A percentile compares a stretch with the other conserved stretches of the same genome.
Evolutionary conservation across 768 basidiomycete genomes (phyloP).

Genomic region (Podaxis sp.): DNA sequence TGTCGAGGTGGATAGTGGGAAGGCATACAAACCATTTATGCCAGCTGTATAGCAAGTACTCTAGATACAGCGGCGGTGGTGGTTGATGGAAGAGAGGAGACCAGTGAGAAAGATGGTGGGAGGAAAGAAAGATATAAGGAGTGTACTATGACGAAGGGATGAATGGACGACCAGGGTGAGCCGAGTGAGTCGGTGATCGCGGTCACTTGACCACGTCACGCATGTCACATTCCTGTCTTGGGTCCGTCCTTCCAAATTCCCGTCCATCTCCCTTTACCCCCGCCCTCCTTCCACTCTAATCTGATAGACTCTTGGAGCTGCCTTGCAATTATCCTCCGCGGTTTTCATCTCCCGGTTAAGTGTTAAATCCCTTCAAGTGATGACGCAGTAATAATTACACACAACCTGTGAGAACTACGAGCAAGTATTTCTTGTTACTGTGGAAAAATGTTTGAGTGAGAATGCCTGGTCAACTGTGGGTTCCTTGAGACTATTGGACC

Average conservation of each 20-base stretch:
- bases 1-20: background rate
- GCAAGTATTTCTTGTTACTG: background rate
- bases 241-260: background rate
- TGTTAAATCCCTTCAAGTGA: background rate
- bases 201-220: constrained; percentile 11
- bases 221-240: background rate
- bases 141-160: background rate
- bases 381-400: background rate
- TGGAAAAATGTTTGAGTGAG: background rate
- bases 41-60: background rate
- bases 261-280: background rate
- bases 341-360: background rate
- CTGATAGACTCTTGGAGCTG: background rate
- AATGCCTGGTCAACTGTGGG: too few species aligned
- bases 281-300: background rate
- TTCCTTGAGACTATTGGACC: too few species aligned
- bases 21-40: constrained; percentile 15
- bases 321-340: background rate
- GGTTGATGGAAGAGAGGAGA: background rate
- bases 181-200: background rate
- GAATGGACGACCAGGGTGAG: background rate
- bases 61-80: constrained; percentile 1
- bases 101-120: constrained; percentile 6
- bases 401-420: background rate
- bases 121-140: constrained; percentile 9